Evolutionary conservation across 306 rosid genomes (phyloP).

Genomic region (Rubus parviflorus): DNA sequence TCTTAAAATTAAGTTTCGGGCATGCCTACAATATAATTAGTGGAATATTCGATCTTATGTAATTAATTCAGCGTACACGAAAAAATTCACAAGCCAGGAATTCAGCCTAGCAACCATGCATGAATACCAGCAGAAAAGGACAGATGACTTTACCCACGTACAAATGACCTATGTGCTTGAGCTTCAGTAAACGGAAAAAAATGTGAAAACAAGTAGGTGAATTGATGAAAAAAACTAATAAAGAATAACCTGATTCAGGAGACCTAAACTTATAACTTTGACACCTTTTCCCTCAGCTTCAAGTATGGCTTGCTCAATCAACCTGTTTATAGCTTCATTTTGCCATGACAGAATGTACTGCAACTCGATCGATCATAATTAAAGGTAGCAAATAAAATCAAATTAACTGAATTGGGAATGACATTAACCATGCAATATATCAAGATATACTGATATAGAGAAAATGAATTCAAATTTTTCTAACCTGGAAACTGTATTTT

Average conservation of each 20-base stretch:
- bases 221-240: background rate
- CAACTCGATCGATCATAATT: background rate
- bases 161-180: too few relatives aligned
- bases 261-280: conserved; percentile 42
- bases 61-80: too few relatives aligned
- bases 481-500: conserved; percentile 53
- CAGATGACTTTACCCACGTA: too few relatives aligned
- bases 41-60: too few relatives aligned
- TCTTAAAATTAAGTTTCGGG: too few relatives aligned
- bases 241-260: conserved; percentile 37
- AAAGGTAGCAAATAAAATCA: background rate
- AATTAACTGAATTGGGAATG: background rate
- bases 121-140: too few relatives aligned
- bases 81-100: too few relatives aligned
- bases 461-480: background rate
- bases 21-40: too few relatives aligned
- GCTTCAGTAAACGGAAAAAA: background rate
- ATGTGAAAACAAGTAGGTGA: background rate
- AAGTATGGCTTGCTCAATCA: conserved; percentile 42
- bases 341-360: conserved; percentile 37
- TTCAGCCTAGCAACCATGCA: too few relatives aligned
- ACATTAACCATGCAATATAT: background rate
- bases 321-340: conserved; percentile 29
- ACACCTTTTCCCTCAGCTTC: conserved; percentile 39
- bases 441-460: background rate